These are phyloP conservation scores for Salix viminalis DNA, from an alignment of 345 rosid genomes.

Conservation along the genomic window DNA sequence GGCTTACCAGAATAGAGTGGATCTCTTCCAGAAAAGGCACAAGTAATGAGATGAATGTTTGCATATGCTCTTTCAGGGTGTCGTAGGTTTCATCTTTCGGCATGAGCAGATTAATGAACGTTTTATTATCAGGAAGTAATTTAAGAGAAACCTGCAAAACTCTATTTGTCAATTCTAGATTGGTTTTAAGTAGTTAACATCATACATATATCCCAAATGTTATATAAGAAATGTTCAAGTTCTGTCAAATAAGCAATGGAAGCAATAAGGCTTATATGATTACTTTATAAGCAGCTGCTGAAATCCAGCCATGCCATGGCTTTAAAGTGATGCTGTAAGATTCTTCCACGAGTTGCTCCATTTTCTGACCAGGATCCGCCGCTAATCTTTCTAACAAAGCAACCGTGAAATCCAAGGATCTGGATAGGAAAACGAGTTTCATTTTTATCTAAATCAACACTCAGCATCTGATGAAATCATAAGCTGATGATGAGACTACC, in stretches of 20 bases:
- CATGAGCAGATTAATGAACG: constrained; percentile 52
- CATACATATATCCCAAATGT: not conserved
- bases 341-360: constrained; percentile 79
- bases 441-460: not conserved
- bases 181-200: not conserved
- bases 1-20: constrained; percentile 57
- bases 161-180: not conserved
- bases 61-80: constrained; percentile 51
- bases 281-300: constrained; percentile 90
- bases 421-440: constrained; percentile 16
- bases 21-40: constrained; percentile 57
- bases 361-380: constrained; percentile 47
- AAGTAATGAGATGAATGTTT: constrained; percentile 47
- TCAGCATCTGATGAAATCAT: not conserved
- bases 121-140: constrained; percentile 61
- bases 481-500: not conserved
- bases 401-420: constrained; percentile 68
- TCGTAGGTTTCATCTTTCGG: constrained; percentile 49
- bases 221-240: not conserved
- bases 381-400: constrained; percentile 51
- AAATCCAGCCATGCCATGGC: constrained; percentile 94
- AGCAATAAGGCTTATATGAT: not conserved
- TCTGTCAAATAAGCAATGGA: not conserved
- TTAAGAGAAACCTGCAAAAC: constrained; percentile 62
- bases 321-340: constrained; percentile 62